Conservation (phyloP, 1,139 yeast species). For the Petasospora fabianii region DNA sequence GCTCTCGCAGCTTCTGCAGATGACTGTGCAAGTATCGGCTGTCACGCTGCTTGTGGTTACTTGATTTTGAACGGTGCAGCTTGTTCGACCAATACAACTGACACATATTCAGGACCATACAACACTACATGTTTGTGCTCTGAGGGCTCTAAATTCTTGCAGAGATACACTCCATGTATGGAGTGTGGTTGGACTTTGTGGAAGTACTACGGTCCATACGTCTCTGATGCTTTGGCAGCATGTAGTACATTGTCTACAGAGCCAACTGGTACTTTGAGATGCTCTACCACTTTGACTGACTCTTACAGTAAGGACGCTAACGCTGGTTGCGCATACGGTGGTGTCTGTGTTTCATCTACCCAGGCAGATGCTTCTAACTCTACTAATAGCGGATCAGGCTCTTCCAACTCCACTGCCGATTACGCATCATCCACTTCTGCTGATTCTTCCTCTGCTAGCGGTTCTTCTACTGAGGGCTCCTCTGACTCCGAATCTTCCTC, state of each 20-base stretch:
- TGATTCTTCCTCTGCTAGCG: neutral
- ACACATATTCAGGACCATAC: slow-evolving; percentile 14
- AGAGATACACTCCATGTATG: slow-evolving; percentile 25
- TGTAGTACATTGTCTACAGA: slow-evolving; percentile 24
- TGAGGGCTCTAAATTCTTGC: slow-evolving; percentile 19
- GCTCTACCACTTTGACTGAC: slow-evolving; percentile 24
- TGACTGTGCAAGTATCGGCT: slow-evolving; percentile 13
- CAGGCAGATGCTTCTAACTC: neutral
- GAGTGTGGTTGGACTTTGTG: slow-evolving; percentile 33
- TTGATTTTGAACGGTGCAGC: slow-evolving; percentile 23
- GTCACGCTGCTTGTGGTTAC: slow-evolving; percentile 23
- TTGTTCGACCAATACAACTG: slow-evolving; percentile 11
- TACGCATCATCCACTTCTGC: neutral
- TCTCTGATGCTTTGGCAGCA: slow-evolving; percentile 25
- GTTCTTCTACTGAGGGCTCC: neutral
- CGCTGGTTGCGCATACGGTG: slow-evolving; percentile 7
- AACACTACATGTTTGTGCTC: slow-evolving; percentile 26
- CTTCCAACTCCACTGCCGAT: neutral
- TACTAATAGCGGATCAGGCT: neutral
- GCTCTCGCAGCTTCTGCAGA: slow-evolving; percentile 17
- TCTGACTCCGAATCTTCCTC: slow-evolving; percentile 1
- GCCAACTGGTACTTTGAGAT: slow-evolving; percentile 27
- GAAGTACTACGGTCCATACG: slow-evolving; percentile 27
- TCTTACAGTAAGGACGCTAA: slow-evolving; percentile 20
- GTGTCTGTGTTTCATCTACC: slow-evolving; percentile 4